phyloP scores from a whole-genome alignment of 1,284 basidiomycete species.

The Irpex sp. region DNA sequence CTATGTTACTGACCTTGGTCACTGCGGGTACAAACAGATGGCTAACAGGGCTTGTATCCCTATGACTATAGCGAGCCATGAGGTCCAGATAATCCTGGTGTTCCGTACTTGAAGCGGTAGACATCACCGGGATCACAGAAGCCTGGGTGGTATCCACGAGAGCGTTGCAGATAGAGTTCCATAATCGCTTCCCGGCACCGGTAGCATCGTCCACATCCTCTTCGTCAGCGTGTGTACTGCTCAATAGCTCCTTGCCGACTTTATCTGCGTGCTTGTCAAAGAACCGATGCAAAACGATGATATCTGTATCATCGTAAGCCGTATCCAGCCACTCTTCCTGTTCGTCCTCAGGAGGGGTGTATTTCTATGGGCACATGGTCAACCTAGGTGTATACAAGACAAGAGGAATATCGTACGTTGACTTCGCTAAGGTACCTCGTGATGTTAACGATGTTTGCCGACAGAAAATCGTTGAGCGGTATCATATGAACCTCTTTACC shows the following conservation, averaged over 20 bases:
- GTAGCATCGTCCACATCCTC: slow-evolving; percentile 44
- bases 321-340: slow-evolving; percentile 71
- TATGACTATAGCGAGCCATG: slow-evolving; percentile 64
- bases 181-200: slow-evolving; percentile 68
- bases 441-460: slow-evolving; percentile 74
- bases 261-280: slow-evolving; percentile 81
- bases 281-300: slow-evolving; percentile 79
- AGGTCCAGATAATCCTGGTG: slow-evolving; percentile 66
- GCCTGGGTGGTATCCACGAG: slow-evolving; percentile 77
- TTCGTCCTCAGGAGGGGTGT: slow-evolving; percentile 51
- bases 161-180: slow-evolving; percentile 72
- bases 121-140: slow-evolving; percentile 59
- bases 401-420: slow-evolving; percentile 46
- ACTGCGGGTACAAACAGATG: slow-evolving; percentile 67
- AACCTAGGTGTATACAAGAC: slow-evolving; percentile 4
- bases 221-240: slow-evolving; percentile 53
- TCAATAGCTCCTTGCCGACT: slow-evolving; percentile 79
- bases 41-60: slow-evolving; percentile 58
- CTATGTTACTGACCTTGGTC: slow-evolving; percentile 37
- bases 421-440: slow-evolving; percentile 82
- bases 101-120: slow-evolving; percentile 43
- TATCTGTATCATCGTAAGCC: slow-evolving; percentile 77
- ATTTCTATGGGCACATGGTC: slow-evolving; percentile 42
- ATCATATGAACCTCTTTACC: slow-evolving; percentile 87
- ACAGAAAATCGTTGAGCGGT: slow-evolving; percentile 74